phyloP scores from a whole-genome alignment of 2,329 filamentous ascomycete genomes.

The Epichloe scottii region DNA sequence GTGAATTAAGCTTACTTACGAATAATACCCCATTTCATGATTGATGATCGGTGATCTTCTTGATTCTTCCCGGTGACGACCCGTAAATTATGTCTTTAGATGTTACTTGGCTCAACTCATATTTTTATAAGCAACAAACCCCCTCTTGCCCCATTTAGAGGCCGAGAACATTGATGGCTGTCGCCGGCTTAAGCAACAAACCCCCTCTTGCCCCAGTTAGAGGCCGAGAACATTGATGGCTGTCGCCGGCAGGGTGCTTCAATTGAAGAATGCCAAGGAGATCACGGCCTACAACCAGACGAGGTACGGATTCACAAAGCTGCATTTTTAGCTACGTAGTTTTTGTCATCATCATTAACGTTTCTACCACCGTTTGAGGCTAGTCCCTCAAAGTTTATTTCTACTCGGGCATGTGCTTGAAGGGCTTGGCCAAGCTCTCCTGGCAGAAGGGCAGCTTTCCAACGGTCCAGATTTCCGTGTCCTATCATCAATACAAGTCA shows the following conservation, averaged over 20 bases:
- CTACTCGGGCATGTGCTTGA: conserved; percentile 51
- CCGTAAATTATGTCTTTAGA: no score
- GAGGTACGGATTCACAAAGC: not conserved
- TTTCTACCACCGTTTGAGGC: not conserved
- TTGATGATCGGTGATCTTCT: not conserved
- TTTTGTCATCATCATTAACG: not conserved
- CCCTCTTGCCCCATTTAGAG: no score
- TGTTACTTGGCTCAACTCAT: no score
- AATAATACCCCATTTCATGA: not conserved
- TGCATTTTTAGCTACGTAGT: not conserved
- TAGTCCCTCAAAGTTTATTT: not conserved
- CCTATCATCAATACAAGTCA: conserved; percentile 23
- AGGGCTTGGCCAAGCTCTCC: conserved; percentile 50
- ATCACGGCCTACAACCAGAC: not conserved
- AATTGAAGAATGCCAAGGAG: no score
- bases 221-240: no score
- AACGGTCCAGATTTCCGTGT: conserved; percentile 58
- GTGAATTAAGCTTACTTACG: conserved; percentile 1
- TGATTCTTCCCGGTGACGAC: no score
- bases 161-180: no score
- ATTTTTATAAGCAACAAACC: no score
- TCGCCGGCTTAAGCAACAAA: no score
- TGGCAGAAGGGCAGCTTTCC: conserved; percentile 59
- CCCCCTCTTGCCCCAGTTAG: no score
- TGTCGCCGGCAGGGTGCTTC: no score